These are phyloP conservation scores for Yamagishiella unicocca DNA, from an alignment of 139 green algal species.

Conservation along the genomic window DNA sequence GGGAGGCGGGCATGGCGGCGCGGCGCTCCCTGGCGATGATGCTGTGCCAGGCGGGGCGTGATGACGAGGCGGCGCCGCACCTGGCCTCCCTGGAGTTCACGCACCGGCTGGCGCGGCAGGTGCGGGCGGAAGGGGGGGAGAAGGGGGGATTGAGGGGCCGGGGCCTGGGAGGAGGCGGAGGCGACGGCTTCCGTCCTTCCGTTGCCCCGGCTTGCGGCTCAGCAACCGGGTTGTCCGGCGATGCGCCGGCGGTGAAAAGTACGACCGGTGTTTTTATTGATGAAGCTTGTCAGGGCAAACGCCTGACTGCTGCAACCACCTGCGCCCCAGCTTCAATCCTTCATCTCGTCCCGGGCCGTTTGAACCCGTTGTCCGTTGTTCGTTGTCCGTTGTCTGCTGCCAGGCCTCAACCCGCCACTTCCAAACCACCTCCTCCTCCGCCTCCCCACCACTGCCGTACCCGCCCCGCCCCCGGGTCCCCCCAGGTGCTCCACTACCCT, in stretches of 20 bases:
- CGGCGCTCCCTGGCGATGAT: conserved; percentile 54
- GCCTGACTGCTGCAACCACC: no score
- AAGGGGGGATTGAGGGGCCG: not conserved
- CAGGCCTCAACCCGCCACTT: not conserved
- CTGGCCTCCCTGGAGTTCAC: conserved; percentile 47
- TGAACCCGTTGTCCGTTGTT: no score
- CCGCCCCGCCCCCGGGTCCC: not conserved
- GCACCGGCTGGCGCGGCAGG: conserved; percentile 46
- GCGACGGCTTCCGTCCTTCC: no score
- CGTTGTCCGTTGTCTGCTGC: no score
- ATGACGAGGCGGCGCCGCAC: conserved; percentile 25
- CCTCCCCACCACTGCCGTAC: not conserved
- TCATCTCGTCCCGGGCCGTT: no score
- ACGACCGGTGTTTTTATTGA: no score
- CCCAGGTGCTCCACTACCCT: conserved; percentile 45
- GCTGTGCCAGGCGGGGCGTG: conserved; percentile 53
- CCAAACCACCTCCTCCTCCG: not conserved
- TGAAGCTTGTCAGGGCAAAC: no score
- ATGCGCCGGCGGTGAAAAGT: no score
- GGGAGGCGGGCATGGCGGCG: conserved; percentile 34
- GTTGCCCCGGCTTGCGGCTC: no score
- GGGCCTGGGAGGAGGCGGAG: no score
- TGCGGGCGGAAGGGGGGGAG: not conserved
- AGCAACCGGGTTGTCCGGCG: no score
- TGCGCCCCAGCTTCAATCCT: no score